These are phyloP conservation scores for Apium graveolens DNA, from an alignment of 129 eudicot genomes.

Conservation along the genomic window DNA sequence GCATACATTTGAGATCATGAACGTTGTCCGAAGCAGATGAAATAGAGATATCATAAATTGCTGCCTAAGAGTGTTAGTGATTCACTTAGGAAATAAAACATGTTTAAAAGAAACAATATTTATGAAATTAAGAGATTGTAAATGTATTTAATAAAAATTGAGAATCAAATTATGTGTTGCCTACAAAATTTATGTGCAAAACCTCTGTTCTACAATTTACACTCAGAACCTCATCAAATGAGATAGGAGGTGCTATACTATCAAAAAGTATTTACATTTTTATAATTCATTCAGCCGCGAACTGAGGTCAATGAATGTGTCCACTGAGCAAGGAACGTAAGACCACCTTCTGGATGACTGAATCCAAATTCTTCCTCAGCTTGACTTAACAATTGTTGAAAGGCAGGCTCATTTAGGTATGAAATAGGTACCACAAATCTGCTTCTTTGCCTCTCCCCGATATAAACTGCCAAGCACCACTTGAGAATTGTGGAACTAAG, in stretches of 20 bases:
- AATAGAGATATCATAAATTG: background rate
- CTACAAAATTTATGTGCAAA: background rate
- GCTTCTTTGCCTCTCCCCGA: background rate
- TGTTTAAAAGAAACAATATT: too few species aligned
- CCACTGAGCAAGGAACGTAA: background rate
- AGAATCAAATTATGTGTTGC: background rate
- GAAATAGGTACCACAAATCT: background rate
- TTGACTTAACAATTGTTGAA: background rate
- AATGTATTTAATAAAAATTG: background rate
- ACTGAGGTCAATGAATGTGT: background rate
- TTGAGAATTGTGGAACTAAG: background rate
- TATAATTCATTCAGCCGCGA: background rate
- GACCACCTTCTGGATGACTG: background rate
- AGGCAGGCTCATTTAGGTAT: background rate
- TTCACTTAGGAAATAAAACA: background rate
- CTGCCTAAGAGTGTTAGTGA: background rate
- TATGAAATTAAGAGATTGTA: background rate
- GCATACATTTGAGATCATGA: too few species aligned
- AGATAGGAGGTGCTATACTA: background rate
- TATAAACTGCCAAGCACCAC: background rate
- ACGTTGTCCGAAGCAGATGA: background rate
- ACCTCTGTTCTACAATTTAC: background rate
- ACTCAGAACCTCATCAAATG: background rate
- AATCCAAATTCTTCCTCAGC: slow-evolving; percentile 3
- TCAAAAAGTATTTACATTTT: background rate